These are phyloP conservation scores for Cyphellophora attinorum DNA, from an alignment of 2,329 filamentous ascomycete species.

Conservation along the genomic window DNA sequence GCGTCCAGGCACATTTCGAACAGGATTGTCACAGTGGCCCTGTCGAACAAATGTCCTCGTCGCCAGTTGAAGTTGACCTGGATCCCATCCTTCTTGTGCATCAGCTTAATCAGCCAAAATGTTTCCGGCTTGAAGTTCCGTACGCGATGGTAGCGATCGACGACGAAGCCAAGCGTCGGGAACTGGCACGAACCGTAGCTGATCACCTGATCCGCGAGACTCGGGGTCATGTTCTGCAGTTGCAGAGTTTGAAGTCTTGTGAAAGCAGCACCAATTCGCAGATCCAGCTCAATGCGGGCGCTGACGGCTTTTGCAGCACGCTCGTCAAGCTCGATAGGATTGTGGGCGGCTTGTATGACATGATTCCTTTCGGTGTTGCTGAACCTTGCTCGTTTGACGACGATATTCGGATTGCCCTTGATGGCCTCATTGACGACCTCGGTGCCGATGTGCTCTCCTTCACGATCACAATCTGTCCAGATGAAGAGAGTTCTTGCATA, in stretches of 20 bases:
- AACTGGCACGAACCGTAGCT: conserved; percentile 98
- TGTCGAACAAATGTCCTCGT: conserved; percentile 76
- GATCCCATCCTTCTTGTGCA: conserved; percentile 65
- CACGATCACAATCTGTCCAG: conserved; percentile 97
- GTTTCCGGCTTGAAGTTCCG: conserved; percentile 85
- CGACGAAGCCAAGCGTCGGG: conserved; percentile 90
- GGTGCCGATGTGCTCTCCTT: conserved; percentile 90
- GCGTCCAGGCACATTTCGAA: conserved; percentile 77
- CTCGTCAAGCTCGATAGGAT: conserved; percentile 70
- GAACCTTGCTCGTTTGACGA: conserved; percentile 79
- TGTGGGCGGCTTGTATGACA: conserved; percentile 71
- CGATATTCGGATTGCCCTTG: conserved; percentile 61
- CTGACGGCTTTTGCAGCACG: conserved; percentile 78
- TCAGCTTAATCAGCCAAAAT: conserved; percentile 88
- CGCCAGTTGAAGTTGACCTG: conserved; percentile 79
- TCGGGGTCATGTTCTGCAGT: conserved; percentile 61
- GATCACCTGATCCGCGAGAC: conserved; percentile 55
- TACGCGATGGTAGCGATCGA: conserved; percentile 89
- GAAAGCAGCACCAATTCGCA: conserved; percentile 86
- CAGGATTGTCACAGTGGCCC: conserved; percentile 67
- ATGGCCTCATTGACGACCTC: conserved; percentile 78
- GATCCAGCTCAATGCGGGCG: conserved; percentile 81
- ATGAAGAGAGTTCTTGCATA: conserved; percentile 72
- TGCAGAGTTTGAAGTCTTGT: conserved; percentile 77
- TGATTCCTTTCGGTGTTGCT: conserved; percentile 94